Base-by-base conservation (phyloP, 2,329 filamentous ascomycete species). In the Hypoxylon sp. region DNA sequence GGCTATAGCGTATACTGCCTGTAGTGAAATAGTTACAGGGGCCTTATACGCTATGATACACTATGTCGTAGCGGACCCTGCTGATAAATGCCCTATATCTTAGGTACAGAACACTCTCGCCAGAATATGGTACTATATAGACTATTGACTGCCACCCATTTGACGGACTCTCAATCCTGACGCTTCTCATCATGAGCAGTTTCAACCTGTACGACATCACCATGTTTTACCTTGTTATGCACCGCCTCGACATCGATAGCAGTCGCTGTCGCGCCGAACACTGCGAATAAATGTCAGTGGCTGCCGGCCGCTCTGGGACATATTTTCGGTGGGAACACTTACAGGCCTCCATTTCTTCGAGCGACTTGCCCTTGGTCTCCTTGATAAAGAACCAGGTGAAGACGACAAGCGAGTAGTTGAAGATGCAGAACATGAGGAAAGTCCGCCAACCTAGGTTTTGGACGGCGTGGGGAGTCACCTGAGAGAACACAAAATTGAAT, bases 401-500 rank as follows among this genome's bases (percentile, higher is more conserved):
- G 2, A 50, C 33, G 37, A 58, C 59, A 13, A 66, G 42, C 27
- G 63, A 50, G 55, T 56, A 69, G n/a, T 64, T 66, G 25, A 69
- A 64, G 48, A 63, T 66, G 33, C 59, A 69, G 17, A 69, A 69
- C 78, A 79, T 84, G 62, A 86, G 72, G 63, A 85, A 86, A 2
- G 82, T 85, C 50, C 78, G 79, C 83, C 83, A 85, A 0, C 81
- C 81, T 3, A 86, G 79, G 14, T 83, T 82, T 0, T 77, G 74
- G 30, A 86, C 80, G 7, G 85, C 80, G 55, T 84, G 84, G 0
- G 85, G 85, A 1, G 85, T 86, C 14, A 85, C 63, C 31, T 85
- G 80, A 0, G 81, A 78, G 75, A 86, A 84, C 30, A 82, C 78
- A 75, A 86, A 87, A 75, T 86, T 86, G 75, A 82, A 85, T 1